Evolutionary conservation across 495 filamentous ascomycete species (phyloP).

Genomic region (Evernia prunastri): DNA sequence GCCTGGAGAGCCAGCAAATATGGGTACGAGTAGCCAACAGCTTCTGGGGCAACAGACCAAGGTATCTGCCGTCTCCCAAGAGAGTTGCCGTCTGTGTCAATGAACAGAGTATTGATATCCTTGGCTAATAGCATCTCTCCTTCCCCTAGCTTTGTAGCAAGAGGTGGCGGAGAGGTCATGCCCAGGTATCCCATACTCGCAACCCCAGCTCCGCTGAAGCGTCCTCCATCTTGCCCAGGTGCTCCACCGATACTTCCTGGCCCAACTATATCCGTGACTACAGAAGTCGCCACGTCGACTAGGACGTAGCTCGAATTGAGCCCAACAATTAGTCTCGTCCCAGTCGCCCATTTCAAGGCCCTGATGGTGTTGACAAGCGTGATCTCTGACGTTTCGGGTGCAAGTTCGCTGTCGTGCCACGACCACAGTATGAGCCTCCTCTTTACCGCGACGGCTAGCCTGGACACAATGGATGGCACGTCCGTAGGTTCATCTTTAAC

Average conservation of each 20-base stretch:
- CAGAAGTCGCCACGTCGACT: conserved; percentile 69
- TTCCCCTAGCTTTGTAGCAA: conserved; percentile 73
- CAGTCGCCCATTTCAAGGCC: conserved; percentile 82
- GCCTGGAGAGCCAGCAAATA: conserved; percentile 87
- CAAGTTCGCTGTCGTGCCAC: conserved; percentile 91
- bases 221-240: conserved; percentile 52
- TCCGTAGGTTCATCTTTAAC: conserved; percentile 80
- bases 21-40: conserved; percentile 91
- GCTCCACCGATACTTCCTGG: conserved; percentile 68
- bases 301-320: conserved; percentile 83
- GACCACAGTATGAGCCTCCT: conserved; percentile 83
- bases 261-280: conserved; percentile 68
- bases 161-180: conserved; percentile 79
- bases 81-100: conserved; percentile 73
- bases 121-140: conserved; percentile 85
- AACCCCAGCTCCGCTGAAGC: conserved; percentile 61
- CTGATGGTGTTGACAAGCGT: conserved; percentile 71
- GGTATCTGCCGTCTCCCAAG: conserved; percentile 82
- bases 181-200: conserved; percentile 90
- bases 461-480: conserved; percentile 82
- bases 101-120: conserved; percentile 92
- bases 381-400: conserved; percentile 65
- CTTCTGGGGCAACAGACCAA: conserved; percentile 82
- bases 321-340: conserved; percentile 76
- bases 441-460: conserved; percentile 88